Base-by-base conservation (phyloP, 306 rosid species). In the Cucurbita maxima region DNA sequence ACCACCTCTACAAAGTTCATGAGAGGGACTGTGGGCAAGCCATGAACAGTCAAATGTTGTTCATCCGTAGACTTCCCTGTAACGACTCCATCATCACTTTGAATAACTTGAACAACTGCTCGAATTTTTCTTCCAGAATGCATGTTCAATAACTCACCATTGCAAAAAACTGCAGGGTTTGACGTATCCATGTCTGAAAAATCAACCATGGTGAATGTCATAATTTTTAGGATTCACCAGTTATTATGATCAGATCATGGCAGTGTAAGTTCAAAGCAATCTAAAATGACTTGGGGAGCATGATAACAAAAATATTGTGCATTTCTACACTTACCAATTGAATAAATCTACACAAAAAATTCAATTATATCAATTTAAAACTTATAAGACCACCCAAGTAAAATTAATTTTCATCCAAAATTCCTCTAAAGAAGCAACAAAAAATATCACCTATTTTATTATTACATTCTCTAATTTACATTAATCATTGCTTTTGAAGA, bases 31-130 rank as follows among this genome's bases (percentile, higher is more conserved):
- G 86, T 75, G 36, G 95, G 87, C 20, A 84, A 67, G 69, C 96
- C 92, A 79, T 84, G 89, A 22, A 91, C 88, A 67, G 79, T 62
- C 43, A 94, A 36, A 78, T 91, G 88, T 58, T 78, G 81, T 55
- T 83, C 97, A 79, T 94, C 99, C 0, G 96, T 87, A 71, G 95
- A 87, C 37, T 84, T 87, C 77, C 97, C 99, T 38, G 82, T 75
- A 43, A 86, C 87, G 20, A 75, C 70, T 77, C 86, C 91, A 38
- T 78, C 73, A 0, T 85, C 96, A 38, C 84, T 75, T 76, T 75
- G 80, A 66, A 82, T 47, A 43, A 91, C 95, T 85, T 94, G 96
- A 75, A 91, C 72, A 81, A 91, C 81, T 13, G 86, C 87, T 79
- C 97, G 85, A 63, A 91, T 94, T 79, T 81, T 86, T 78, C 85